Conservation (phyloP, 129 eudicot genomes). For the Flaveria trinervia region DNA sequence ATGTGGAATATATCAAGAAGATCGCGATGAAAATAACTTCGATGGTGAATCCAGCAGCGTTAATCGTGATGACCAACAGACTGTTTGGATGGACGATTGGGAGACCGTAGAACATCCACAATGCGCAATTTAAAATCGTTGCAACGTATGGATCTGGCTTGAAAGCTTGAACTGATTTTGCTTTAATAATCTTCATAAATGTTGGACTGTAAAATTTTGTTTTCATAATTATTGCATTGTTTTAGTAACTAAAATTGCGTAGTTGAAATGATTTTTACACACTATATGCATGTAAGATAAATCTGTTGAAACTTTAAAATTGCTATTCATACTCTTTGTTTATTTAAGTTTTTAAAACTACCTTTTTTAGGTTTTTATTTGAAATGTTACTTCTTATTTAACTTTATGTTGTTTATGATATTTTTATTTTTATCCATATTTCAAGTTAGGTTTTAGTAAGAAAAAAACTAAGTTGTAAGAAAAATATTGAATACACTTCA, state of each 20-base stretch:
- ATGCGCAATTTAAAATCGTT: slow-evolving; percentile 67
- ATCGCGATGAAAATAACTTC: slow-evolving; percentile 52
- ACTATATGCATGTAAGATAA: not conserved
- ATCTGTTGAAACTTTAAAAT: not conserved
- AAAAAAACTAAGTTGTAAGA: too few species aligned
- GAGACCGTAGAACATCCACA: slow-evolving; percentile 86
- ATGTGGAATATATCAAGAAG: slow-evolving; percentile 55
- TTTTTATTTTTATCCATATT: too few species aligned
- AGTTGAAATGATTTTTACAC: not conserved
- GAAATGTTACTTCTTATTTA: not conserved
- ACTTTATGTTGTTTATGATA: not conserved
- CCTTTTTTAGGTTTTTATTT: not conserved
- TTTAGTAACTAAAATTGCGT: too few species aligned
- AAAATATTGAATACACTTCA: too few species aligned
- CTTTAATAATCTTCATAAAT: slow-evolving; percentile 47
- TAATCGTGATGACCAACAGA: slow-evolving; percentile 70
- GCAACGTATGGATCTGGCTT: slow-evolving; percentile 85
- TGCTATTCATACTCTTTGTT: too few species aligned
- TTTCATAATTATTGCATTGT: not conserved
- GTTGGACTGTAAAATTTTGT: slow-evolving; percentile 62
- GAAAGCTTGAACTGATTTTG: slow-evolving; percentile 70
- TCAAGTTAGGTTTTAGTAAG: too few species aligned
- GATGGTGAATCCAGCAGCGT: slow-evolving; percentile 63
- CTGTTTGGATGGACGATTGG: slow-evolving; percentile 73
- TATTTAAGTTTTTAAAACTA: too few species aligned